Percentiles rank a stretch among this genome's conserved stretches.
Evolutionary conservation across 345 rosid genomes (phyloP).

Genomic region (Citrus trifoliata): DNA sequence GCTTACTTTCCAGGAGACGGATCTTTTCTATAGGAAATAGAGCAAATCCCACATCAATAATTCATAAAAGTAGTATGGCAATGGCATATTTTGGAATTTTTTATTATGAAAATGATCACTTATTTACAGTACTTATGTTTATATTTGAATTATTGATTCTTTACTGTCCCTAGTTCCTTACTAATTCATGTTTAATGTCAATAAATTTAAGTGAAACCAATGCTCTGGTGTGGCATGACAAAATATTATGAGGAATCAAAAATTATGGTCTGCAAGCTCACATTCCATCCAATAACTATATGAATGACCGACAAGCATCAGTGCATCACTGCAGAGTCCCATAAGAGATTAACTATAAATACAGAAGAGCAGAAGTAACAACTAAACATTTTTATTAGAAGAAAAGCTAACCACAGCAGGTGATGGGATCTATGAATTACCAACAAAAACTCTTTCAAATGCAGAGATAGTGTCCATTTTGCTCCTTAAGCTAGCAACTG

Average conservation of each 20-base stretch:
- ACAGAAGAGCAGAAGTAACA: neutral
- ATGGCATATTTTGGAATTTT: neutral
- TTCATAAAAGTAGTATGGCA: neutral
- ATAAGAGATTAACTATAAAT: neutral
- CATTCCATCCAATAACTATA: neutral
- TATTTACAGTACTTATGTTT: neutral
- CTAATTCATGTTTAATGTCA: neutral
- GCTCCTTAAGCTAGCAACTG: conserved; percentile 66
- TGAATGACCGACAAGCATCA: neutral
- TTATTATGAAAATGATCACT: neutral
- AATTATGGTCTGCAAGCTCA: neutral
- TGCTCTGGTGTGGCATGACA: neutral
- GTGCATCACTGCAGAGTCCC: neutral
- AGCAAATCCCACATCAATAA: neutral
- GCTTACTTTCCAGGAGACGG: conserved; percentile 47
- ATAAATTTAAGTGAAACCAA: neutral
- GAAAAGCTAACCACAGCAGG: conserved; percentile 13
- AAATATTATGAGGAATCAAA: neutral
- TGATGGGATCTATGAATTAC: conserved; percentile 32
- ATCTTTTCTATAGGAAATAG: conserved; percentile 51
- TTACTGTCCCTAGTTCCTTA: neutral
- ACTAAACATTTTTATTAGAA: neutral
- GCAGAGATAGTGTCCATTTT: conserved; percentile 59
- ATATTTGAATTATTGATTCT: neutral
- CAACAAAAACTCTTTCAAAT: conserved; percentile 47